phyloP scores from a whole-genome alignment of 306 rosid genomes.

The Cajanus cajan region DNA sequence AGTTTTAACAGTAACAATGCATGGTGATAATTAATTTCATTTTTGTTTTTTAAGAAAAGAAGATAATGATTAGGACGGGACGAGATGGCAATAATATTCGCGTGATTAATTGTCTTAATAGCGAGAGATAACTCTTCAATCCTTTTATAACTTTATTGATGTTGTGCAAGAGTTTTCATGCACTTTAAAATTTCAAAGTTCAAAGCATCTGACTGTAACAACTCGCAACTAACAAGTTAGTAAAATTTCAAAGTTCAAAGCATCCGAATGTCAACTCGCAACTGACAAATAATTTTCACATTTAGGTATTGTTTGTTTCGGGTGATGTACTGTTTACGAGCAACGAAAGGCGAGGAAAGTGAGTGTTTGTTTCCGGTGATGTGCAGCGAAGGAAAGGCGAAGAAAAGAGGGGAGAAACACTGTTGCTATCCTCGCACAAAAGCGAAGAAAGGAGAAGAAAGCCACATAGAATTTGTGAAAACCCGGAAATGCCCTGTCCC shows the following conservation, averaged over 20 bases:
- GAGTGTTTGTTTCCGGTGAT: too few relatives aligned
- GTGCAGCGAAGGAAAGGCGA: too few relatives aligned
- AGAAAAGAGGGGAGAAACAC: too few relatives aligned
- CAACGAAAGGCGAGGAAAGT: too few relatives aligned
- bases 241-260: too few relatives aligned
- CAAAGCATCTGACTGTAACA: slow-evolving; percentile 21
- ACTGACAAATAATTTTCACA: slow-evolving; percentile 9
- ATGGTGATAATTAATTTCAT: neutral
- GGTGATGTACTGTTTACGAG: too few relatives aligned
- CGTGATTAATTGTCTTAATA: slow-evolving; percentile 14
- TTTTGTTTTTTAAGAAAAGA: neutral
- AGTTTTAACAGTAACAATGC: neutral
- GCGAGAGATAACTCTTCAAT: slow-evolving; percentile 22
- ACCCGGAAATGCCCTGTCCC: too few relatives aligned
- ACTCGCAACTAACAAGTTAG: neutral
- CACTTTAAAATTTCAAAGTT: neutral
- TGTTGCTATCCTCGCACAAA: too few relatives aligned
- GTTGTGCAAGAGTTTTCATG: neutral
- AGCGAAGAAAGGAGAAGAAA: too few relatives aligned
- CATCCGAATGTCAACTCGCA: too few relatives aligned
- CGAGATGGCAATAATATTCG: slow-evolving; percentile 12
- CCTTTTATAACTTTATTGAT: slow-evolving; percentile 15
- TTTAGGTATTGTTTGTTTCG: too few relatives aligned
- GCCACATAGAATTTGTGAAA: too few relatives aligned
- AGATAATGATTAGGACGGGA: neutral